Base-by-base conservation (phyloP, 306 rosid genomes). In the Vachellia collinsii region DNA sequence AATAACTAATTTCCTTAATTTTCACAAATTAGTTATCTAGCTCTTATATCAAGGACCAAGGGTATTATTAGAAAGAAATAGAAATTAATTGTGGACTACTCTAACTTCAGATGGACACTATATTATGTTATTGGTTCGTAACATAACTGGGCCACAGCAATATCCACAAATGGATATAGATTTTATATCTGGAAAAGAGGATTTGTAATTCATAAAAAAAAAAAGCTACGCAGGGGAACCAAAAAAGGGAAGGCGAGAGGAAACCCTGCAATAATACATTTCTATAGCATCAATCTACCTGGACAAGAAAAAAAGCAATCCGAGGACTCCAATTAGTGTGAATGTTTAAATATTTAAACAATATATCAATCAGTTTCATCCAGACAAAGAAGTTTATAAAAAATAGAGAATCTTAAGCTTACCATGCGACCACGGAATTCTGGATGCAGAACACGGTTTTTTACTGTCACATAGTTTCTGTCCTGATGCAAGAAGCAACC, bases 401-500 rank as follows among this genome's bases (percentile, higher is more conserved):
- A 77, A 29, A 54, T 43, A 75, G 56, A 71, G 51, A 62, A 36
- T 59, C 72, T 75, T 66, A 80, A 75, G 62, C 94, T 77, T 89
- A 95, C 99, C 99, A 96, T 96, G 48, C 99, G 98, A 74, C 99
- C 98, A 83, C 98, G 98, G 78, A 93, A 96, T 82, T 96, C 99
- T 38, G 99, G 99, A 87, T 86, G 83, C 46, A 93, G 82, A 53
- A 93, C 93, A 58, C 97, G 97, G 76, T 71, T 88, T 90, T 92
- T 96, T 65, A 86, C 88, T 37, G 89, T 89, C 83, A 96, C 91
- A 37, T 96, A 96, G 65, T 86, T 90, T 71, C 98, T 89, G 77
- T 90, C 97, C 99, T 95, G 97, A 79, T 73, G 63, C 76, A 87
- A 81, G 51, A 85, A 58, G 85, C 72, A 79, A 72, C 37, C 70